Evolutionary conservation across 1,139 yeast genomes (phyloP).

Genomic region (Yamadazyma dendronema): DNA sequence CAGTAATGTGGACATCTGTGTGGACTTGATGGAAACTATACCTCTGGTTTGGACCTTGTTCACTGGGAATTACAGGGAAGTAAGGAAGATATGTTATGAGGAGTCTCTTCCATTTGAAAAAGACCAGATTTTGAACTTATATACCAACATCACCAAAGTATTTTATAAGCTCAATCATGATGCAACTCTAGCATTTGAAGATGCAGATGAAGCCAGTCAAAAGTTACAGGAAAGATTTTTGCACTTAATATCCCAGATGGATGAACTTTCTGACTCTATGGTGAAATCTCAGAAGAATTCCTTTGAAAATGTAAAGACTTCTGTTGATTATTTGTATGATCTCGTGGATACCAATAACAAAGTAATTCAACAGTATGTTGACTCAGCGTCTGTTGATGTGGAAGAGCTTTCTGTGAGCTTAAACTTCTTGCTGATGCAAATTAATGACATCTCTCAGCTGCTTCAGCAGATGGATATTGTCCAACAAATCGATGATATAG

Average conservation of each 20-base stretch:
- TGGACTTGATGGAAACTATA: constrained; percentile 36
- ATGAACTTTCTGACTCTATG: constrained; percentile 4
- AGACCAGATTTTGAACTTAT: constrained; percentile 46
- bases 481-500: constrained; percentile 8
- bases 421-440: constrained; percentile 12
- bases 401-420: constrained; percentile 15
- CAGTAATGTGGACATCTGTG: constrained; percentile 29
- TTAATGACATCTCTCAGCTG: constrained; percentile 10
- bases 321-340: constrained; percentile 9
- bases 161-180: constrained; percentile 23
- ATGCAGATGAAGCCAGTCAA: constrained; percentile 12
- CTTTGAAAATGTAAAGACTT: constrained; percentile 11
- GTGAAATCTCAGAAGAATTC: constrained; percentile 9
- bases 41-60: constrained; percentile 63
- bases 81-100: constrained; percentile 49
- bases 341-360: constrained; percentile 16
- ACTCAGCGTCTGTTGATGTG: constrained; percentile 7
- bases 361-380: constrained; percentile 8
- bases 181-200: constrained; percentile 14
- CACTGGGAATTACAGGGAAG: constrained; percentile 54
- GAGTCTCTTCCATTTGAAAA: constrained; percentile 52
- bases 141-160: constrained; percentile 43
- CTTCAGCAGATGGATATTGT: constrained; percentile 8
- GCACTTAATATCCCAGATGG: constrained; percentile 14
- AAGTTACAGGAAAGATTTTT: constrained; percentile 18